Evolutionary conservation across 2,329 filamentous ascomycete genomes (phyloP).

Genomic region (Trichoderma sp.): DNA sequence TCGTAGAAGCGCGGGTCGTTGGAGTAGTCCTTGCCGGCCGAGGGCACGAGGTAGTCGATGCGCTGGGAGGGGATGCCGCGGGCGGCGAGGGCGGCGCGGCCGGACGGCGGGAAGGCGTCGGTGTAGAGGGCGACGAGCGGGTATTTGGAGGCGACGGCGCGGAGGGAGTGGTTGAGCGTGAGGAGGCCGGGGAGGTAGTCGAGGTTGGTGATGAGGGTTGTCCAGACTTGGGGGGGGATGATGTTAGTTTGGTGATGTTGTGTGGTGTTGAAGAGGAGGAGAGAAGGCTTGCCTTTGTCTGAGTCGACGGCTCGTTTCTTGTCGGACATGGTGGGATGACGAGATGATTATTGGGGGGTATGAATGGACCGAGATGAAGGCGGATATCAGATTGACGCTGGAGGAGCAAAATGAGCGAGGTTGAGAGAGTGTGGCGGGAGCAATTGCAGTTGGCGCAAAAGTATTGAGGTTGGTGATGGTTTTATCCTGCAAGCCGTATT

Average conservation of each 20-base stretch:
- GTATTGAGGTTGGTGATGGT: background rate
- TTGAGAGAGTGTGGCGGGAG: background rate
- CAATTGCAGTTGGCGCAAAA: slow-evolving; percentile 12
- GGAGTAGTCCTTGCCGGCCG: slow-evolving; percentile 65
- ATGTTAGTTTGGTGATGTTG: slow-evolving; percentile 25
- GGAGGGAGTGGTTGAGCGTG: slow-evolving; percentile 77
- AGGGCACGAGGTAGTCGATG: slow-evolving; percentile 73
- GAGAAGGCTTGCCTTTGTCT: slow-evolving; percentile 40
- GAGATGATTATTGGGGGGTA: too few species aligned
- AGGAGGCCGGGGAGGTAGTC: slow-evolving; percentile 80
- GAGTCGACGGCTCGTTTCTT: slow-evolving; percentile 44
- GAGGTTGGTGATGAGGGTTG: slow-evolving; percentile 82
- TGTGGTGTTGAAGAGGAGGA: background rate
- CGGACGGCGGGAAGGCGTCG: slow-evolving; percentile 69
- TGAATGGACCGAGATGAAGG: background rate
- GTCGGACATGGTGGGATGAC: slow-evolving; percentile 32
- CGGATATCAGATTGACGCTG: background rate
- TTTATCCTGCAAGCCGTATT: background rate
- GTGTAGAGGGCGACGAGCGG: slow-evolving; percentile 84
- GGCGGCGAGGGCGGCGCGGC: slow-evolving; percentile 67
- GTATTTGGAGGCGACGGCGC: slow-evolving; percentile 65
- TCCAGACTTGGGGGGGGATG: slow-evolving; percentile 68
- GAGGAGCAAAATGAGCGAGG: background rate
- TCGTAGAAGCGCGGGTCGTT: slow-evolving; percentile 85
- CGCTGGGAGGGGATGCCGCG: slow-evolving; percentile 70